phyloP scores from a whole-genome alignment of 306 rosid genomes.

The Vigna unguiculata region DNA sequence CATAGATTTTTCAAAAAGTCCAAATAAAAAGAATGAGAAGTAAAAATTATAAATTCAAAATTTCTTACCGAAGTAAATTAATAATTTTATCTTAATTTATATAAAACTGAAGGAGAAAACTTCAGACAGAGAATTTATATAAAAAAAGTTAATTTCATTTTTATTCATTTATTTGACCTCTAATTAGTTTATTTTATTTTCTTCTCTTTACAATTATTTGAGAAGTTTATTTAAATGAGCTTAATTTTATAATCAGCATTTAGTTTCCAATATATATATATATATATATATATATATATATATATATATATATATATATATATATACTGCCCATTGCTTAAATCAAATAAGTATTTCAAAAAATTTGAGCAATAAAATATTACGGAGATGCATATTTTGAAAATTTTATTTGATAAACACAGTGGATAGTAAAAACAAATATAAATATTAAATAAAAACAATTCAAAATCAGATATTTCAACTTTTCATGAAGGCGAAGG shows the following conservation, averaged over 20 bases:
- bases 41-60: no score
- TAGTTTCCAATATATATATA: not conserved
- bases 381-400: not conserved
- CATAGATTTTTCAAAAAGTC: no score
- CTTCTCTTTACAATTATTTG: no score
- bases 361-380: not conserved
- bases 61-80: no score
- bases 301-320: no score
- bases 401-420: not conserved
- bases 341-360: not conserved
- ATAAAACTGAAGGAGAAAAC: no score
- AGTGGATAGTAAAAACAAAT: not conserved
- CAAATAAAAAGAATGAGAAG: no score
- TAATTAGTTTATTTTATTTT: no score
- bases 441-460: not conserved
- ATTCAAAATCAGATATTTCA: not conserved
- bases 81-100: no score
- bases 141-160: no score
- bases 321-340: not conserved
- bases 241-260: not conserved
- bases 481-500: not conserved
- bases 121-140: no score
- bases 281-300: not conserved
- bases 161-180: no score
- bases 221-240: not conserved